Evolutionary conservation across 2,329 filamentous ascomycete genomes (phyloP), one percentile per base, ranked within the genome.

Genomic region (Mycosphaerelloides madeirae): DNA sequence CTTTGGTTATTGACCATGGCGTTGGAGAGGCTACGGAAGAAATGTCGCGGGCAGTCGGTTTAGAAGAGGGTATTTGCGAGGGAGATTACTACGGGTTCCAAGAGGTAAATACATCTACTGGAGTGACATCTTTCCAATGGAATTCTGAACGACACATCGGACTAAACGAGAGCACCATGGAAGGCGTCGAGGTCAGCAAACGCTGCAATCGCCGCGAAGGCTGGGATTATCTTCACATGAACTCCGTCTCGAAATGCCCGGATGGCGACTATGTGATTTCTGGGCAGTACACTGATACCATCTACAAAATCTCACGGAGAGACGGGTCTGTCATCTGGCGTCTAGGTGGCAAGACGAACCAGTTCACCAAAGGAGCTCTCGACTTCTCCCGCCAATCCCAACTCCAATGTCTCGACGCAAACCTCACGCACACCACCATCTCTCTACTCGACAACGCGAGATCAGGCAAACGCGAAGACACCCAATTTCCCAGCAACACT

Each of bases 171-270:
- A 44, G 31, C 38, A 41, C 31, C 3, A 46, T 46, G 29, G 28
- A 36, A 11, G 33, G 37, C 31, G 44, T 37, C 7, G 22, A 29
- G 3, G 39, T 37, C 14, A 32, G 32, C 4, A n/a, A 18, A n/a
- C 31, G 41, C 6, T 50, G 48, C 25, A 35, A 43, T 16, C 34
- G 40, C 22, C 18, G 29, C 11, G 37, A 28, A 22, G 44, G 35
- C 22, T 48, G 45, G 45, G 45, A 48, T 28, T 48, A 40, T 15
- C 25, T 48, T 16, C 45, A 48, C 19, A 31, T 38, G 19, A 48
- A 50, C 16, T 72, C 74, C 31, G 59, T 79, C 16, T 66, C 68
- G 41, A 67, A 63, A 42, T 64, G 64, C 35, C 49, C 42, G 5
- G 53, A 57, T 11, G 67, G 67, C 6, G 63, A 69, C 38, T 68